Percentiles rank a stretch among this genome's conserved stretches.
phyloP scores from a whole-genome alignment of 2,329 filamentous ascomycete genomes.

The Apiospora pterosperma region DNA sequence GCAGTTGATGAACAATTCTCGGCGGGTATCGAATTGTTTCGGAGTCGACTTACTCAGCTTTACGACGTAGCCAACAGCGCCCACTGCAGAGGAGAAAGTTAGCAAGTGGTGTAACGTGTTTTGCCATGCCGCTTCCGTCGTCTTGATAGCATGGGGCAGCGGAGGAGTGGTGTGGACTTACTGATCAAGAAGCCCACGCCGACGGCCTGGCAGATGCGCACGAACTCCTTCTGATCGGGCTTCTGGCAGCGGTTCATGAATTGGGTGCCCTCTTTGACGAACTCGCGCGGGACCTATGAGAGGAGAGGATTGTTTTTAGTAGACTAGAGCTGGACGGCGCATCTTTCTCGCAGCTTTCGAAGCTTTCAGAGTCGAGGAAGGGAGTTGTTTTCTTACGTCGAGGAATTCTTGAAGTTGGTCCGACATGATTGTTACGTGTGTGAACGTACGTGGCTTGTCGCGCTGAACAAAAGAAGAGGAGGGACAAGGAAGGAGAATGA shows the following conservation, averaged over 20 bases:
- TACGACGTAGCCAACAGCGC: conserved; percentile 66
- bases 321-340: conserved; percentile 57
- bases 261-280: conserved; percentile 59
- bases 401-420: conserved; percentile 12
- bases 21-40: neutral
- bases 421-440: conserved; percentile 6
- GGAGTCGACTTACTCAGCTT: conserved; percentile 57
- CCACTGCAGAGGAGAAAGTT: conserved; percentile 35
- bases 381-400: conserved; percentile 3
- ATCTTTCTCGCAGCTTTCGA: neutral
- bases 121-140: neutral
- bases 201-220: conserved; percentile 55
- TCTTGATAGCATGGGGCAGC: neutral
- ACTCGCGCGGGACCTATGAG: conserved; percentile 53
- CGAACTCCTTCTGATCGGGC: conserved; percentile 53
- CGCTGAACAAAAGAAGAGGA: neutral
- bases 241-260: conserved; percentile 62
- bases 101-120: neutral
- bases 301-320: conserved; percentile 67
- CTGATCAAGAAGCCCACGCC: conserved; percentile 66
- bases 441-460: neutral
- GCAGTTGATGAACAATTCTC: neutral
- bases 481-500: neutral
- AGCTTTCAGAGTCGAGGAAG: neutral
- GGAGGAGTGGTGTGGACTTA: neutral